These are phyloP conservation scores for Chlorella sp. DNA, from an alignment of 139 green algal genomes.

Conservation along the genomic window DNA sequence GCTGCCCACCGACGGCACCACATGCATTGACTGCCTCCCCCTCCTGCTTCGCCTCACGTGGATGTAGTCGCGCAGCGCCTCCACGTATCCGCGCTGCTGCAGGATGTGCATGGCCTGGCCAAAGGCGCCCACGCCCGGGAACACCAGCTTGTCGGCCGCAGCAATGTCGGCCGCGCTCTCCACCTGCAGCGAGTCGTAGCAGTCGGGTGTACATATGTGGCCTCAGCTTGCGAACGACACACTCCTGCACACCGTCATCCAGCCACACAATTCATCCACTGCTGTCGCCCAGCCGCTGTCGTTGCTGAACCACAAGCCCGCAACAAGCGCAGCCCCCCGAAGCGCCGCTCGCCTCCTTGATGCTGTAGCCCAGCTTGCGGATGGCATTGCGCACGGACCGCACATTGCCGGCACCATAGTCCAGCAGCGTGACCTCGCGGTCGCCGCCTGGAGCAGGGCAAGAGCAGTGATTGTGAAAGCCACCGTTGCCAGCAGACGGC, in stretches of 20 bases:
- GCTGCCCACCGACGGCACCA: too few relatives aligned
- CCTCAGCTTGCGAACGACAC: too few relatives aligned
- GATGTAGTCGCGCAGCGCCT: constrained; percentile 89
- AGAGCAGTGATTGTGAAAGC: background rate
- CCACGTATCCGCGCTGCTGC: constrained; percentile 64
- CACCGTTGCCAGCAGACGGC: background rate
- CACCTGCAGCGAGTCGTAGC: constrained; percentile 53
- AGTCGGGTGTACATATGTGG: too few relatives aligned
- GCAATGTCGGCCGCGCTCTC: constrained; percentile 69
- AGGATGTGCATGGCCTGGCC: constrained; percentile 89
- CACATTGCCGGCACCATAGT: constrained; percentile 99
- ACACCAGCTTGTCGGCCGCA: constrained; percentile 85
- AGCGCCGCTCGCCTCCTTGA: constrained; percentile 82
- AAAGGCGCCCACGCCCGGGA: constrained; percentile 96
- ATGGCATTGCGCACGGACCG: constrained; percentile 96
- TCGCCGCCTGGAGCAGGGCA: background rate
- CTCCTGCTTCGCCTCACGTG: constrained; percentile 46
- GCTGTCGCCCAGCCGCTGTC: too few relatives aligned
- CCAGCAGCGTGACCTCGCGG: constrained; percentile 85
- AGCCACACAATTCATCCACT: too few relatives aligned
- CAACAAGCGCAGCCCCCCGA: background rate
- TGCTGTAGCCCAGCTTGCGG: constrained; percentile 86
- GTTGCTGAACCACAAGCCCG: too few relatives aligned
- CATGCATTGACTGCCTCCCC: background rate
- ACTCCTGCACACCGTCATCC: too few relatives aligned